These are phyloP conservation scores for Carex scoparia DNA, from an alignment of 176 grass and related monocot genomes.

Conservation along the genomic window DNA sequence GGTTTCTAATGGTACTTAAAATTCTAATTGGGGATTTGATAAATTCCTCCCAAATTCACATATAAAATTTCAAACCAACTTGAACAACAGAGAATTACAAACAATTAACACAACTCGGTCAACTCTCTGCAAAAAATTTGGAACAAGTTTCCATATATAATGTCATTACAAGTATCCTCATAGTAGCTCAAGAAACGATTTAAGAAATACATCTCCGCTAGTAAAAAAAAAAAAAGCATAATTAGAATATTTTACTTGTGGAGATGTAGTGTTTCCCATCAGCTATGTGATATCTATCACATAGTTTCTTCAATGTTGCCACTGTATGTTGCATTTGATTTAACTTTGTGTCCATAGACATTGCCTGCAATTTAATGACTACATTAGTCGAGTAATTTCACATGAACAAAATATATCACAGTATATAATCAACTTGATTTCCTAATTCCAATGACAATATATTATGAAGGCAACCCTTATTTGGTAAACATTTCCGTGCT, in stretches of 20 bases:
- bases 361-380: slow-evolving; percentile 48
- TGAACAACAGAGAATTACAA: background rate
- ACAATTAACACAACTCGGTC: background rate
- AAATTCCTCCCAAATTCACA: background rate
- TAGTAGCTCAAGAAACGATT: background rate
- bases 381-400: slow-evolving; percentile 9
- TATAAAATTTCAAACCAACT: background rate
- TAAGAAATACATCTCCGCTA: background rate
- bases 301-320: slow-evolving; percentile 65
- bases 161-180: background rate
- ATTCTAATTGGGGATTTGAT: background rate
- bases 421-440: background rate
- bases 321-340: slow-evolving; percentile 85
- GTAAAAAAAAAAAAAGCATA: background rate
- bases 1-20: background rate
- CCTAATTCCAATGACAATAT: background rate
- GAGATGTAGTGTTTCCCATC: slow-evolving; percentile 40
- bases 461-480: background rate
- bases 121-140: background rate
- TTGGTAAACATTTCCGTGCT: background rate
- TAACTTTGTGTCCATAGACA: slow-evolving; percentile 92
- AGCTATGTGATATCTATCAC: slow-evolving; percentile 50
- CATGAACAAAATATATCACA: background rate
- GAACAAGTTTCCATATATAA: background rate
- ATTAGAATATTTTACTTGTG: slow-evolving; percentile 16